Conservation (phyloP, 73 alveolate genomes). For the Diophrys sp. region DNA sequence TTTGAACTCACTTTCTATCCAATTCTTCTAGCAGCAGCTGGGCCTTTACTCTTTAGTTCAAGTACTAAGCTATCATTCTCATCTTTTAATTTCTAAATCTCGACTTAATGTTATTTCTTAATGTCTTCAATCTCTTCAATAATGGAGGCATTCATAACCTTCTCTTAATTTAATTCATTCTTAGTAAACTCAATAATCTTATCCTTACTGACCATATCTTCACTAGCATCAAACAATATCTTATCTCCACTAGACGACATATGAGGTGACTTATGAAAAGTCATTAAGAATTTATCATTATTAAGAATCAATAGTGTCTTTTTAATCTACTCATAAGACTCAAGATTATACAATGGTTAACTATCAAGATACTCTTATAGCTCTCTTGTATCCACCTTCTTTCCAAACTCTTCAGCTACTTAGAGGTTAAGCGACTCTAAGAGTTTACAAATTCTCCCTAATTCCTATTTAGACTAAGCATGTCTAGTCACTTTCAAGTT, state of each 20-base stretch:
- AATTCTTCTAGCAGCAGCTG: background rate
- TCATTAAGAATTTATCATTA: background rate
- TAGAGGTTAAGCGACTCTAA: background rate
- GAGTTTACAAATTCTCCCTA: background rate
- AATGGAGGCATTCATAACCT: background rate
- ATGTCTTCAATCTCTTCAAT: background rate
- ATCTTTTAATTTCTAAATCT: background rate
- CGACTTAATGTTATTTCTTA: background rate
- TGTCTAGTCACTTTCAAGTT: background rate
- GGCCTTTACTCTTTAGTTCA: background rate
- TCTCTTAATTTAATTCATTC: background rate
- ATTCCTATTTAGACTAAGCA: background rate
- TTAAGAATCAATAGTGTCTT: background rate
- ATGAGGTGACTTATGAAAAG: background rate
- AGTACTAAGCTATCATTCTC: background rate
- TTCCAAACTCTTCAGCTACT: background rate
- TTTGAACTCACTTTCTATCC: background rate
- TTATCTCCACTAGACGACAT: background rate
- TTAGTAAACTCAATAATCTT: background rate
- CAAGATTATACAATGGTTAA: background rate
- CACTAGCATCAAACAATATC: background rate
- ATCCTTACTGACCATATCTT: background rate
- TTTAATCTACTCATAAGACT: background rate
- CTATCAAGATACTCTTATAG: background rate
- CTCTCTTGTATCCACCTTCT: background rate